phyloP scores from a whole-genome alignment of 1,284 basidiomycete species.

The Apiotrichum porosum region DNA sequence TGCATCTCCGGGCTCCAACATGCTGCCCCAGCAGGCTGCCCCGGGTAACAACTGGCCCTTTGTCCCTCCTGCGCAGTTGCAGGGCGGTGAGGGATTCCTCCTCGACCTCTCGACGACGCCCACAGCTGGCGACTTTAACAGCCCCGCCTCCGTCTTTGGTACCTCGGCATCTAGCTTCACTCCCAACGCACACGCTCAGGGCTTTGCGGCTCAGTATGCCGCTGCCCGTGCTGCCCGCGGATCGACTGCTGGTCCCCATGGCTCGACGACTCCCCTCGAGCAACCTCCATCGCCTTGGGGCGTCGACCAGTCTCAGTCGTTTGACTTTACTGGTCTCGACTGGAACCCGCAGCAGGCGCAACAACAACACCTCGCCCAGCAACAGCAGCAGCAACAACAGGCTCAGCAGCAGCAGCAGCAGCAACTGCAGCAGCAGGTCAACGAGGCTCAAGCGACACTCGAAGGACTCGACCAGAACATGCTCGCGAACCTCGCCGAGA shows the following conservation, averaged over 20 bases:
- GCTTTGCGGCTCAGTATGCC: slow-evolving; percentile 12
- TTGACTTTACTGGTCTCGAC: slow-evolving; percentile 2
- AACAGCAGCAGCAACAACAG: not conserved
- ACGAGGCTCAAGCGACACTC: not conserved
- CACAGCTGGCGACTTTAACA: slow-evolving; percentile 3
- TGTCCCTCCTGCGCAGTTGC: not conserved
- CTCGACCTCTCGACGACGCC: slow-evolving; percentile 10
- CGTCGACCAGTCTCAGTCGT: not conserved
- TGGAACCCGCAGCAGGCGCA: not conserved
- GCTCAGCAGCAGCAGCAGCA: not conserved
- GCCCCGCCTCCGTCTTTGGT: slow-evolving; percentile 1
- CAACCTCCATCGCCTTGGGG: slow-evolving; percentile 30
- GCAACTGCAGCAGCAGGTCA: not conserved
- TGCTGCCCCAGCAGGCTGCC: not conserved
- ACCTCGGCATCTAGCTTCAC: slow-evolving; percentile 10
- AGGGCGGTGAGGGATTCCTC: slow-evolving; percentile 2
- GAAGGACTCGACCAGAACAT: slow-evolving; percentile 10
- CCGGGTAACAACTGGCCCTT: slow-evolving; percentile 3
- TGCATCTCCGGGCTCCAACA: not conserved
- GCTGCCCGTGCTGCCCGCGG: slow-evolving; percentile 7
- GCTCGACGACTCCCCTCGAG: slow-evolving; percentile 32
- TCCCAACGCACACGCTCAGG: slow-evolving; percentile 7
- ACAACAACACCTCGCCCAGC: too few relatives aligned
- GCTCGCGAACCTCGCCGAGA: slow-evolving; percentile 9
- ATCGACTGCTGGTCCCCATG: not conserved